Conservation (phyloP, 2,329 filamentous ascomycete species). For the Epichloe typhina region DNA sequence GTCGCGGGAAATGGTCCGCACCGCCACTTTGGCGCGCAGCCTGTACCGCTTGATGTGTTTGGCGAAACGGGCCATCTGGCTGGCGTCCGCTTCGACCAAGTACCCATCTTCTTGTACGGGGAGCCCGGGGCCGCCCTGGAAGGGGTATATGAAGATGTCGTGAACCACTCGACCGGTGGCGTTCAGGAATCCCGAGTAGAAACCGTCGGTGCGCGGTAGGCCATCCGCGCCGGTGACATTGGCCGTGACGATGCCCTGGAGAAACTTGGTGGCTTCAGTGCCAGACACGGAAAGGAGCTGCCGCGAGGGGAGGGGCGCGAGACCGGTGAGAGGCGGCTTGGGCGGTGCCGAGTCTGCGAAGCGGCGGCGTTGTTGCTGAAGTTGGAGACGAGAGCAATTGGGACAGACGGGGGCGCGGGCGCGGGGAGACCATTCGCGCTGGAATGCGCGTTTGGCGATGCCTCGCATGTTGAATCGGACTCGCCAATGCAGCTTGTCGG, state of each 20-base stretch:
- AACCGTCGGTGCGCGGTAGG: conserved; percentile 32
- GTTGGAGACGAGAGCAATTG: conserved; percentile 10
- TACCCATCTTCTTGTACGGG: conserved; percentile 25
- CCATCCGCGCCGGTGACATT: conserved; percentile 25
- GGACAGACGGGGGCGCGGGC: conserved; percentile 4
- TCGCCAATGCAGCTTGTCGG: background rate
- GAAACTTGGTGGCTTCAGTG: conserved; percentile 65
- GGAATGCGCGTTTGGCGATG: background rate
- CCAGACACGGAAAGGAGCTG: conserved; percentile 70
- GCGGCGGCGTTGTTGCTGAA: conserved; percentile 15
- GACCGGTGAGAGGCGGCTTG: conserved; percentile 30
- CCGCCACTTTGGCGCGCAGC: conserved; percentile 63
- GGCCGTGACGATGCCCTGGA: conserved; percentile 78
- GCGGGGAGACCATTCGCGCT: conserved; percentile 18
- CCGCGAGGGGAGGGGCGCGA: conserved; percentile 54
- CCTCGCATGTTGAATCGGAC: background rate
- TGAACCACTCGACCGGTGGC: conserved; percentile 73
- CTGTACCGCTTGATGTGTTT: conserved; percentile 77
- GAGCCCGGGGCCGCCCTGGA: conserved; percentile 17
- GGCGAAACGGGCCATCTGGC: conserved; percentile 46
- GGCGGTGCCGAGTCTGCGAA: conserved; percentile 21
- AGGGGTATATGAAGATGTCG: conserved; percentile 81
- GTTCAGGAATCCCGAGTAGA: conserved; percentile 78
- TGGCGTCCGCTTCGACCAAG: conserved; percentile 71
- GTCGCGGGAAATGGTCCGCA: conserved; percentile 50